Base-by-base conservation (phyloP, 352 stramenopile genomes). In the Phytophthora brassicae region DNA sequence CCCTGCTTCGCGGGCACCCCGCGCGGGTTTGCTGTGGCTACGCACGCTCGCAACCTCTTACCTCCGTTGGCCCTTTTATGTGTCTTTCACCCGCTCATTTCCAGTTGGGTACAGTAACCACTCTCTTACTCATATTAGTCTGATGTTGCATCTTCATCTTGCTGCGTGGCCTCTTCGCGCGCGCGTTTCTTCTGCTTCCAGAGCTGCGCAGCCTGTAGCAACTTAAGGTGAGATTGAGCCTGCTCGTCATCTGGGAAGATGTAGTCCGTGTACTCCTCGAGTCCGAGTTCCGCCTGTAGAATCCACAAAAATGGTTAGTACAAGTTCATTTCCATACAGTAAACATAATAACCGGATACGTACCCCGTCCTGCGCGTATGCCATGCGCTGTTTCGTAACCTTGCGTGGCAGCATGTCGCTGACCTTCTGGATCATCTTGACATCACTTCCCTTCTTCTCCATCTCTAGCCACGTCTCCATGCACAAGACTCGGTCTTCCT, bases 261-360 rank as follows among this genome's bases (percentile, higher is more conserved):
- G 70, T 99, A 99, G 69, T 99, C 97, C 51, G 96, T 98, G 84
- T 99, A 99, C 68, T 99, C 97, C 75, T 99, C 97, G 83, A 94
- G 86, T 3, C 84, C 96, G 85, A 86, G 79, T 74, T 84, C 93
- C 79, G 75, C 88, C 84, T 93, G 63, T 19, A 50, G 7, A 39
- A 57, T 11, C 23, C 5, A 29, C 16, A 62, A 8, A 55, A 56
- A 47, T 51, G 26, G 55, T 75, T 42, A 75, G 39, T 26, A 66
- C 38, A 44, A 44, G 38, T 44, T 16, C 43, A 71, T 12, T 4
- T 2, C 28, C 17, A 52, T n/a, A 51, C 11, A 13, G 46, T 19
- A 55, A 47, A 45, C n/a, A 60, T 23, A 42, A 13, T 16, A 41
- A 11, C 19, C 39, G 1, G 7, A 41, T 50, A 87, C 81, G 49